Evolutionary conservation across 192 early-diverging fungal species (phyloP).

Genomic region (Podila verticillata): DNA sequence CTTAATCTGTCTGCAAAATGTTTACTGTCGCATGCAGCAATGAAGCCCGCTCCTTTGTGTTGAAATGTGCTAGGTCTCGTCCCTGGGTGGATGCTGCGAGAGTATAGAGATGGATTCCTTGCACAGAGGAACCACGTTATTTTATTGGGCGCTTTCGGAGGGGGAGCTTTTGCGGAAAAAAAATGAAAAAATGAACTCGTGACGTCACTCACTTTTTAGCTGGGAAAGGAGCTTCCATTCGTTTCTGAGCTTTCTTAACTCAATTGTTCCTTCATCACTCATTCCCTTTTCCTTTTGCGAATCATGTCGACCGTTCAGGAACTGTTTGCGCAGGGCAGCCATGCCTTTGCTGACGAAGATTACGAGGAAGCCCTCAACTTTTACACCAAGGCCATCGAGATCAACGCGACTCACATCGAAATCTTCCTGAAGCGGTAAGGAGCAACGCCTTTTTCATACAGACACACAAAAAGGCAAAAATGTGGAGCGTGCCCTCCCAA

Average conservation of each 20-base stretch:
- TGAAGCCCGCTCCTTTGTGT: constrained; percentile 2
- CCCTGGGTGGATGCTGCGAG: neutral
- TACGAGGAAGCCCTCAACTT: constrained; percentile 76
- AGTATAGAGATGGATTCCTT: neutral
- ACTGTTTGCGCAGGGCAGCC: constrained; percentile 66
- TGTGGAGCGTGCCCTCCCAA: too few relatives aligned
- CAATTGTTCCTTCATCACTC: neutral
- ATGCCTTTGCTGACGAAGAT: constrained; percentile 83
- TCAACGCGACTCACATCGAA: constrained; percentile 69
- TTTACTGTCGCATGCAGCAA: neutral
- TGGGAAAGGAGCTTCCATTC: neutral
- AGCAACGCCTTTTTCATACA: neutral
- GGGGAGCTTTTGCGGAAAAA: neutral
- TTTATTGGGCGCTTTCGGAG: too few relatives aligned
- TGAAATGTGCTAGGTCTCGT: neutral
- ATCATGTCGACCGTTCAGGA: constrained; percentile 44
- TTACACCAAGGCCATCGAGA: constrained; percentile 72
- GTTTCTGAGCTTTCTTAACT: neutral
- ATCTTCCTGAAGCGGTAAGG: constrained; percentile 71
- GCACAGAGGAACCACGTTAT: neutral
- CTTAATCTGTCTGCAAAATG: neutral
- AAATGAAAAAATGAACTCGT: neutral
- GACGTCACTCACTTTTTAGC: neutral
- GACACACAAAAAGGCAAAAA: neutral
- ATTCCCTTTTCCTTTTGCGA: neutral